phyloP scores from a whole-genome alignment of 352 stramenopile genomes.

The Pythium brachiatum region DNA sequence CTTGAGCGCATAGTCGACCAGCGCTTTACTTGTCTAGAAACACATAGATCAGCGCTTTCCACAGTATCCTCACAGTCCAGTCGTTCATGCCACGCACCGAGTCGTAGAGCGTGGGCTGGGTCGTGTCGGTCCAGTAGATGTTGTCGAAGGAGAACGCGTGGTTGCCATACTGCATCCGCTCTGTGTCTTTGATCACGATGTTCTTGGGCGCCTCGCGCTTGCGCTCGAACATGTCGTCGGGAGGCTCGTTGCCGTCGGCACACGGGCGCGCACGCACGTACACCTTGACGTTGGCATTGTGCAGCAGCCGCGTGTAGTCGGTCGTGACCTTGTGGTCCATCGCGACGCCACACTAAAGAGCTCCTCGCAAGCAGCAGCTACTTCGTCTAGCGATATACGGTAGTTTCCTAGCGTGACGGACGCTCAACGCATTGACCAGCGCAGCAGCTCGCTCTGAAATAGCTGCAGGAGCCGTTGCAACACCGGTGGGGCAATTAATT shows the following conservation, averaged over 20 bases:
- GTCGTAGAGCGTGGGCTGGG: constrained; percentile 68
- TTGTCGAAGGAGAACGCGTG: constrained; percentile 87
- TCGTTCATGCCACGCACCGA: constrained; percentile 30
- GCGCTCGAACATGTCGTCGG: constrained; percentile 84
- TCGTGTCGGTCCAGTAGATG: constrained; percentile 83
- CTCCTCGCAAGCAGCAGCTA: neutral
- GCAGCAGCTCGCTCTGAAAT: neutral
- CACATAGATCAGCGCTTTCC: neutral
- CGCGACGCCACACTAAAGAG: neutral
- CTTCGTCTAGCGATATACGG: no score
- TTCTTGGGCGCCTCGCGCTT: constrained; percentile 75
- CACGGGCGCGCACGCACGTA: constrained; percentile 81
- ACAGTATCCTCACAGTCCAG: neutral
- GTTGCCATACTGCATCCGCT: constrained; percentile 84
- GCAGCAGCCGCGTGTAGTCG: constrained; percentile 78
- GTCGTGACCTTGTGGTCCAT: constrained; percentile 89
- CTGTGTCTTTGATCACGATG: constrained; percentile 85
- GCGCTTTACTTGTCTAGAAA: constrained; percentile 66
- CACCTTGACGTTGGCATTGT: constrained; percentile 80
- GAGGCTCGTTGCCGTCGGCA: constrained; percentile 57
- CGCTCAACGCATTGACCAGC: neutral
- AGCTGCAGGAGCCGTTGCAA: neutral
- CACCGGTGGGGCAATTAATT: no score
- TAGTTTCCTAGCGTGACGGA: no score
- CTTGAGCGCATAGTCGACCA: constrained; percentile 89